phyloP scores from a whole-genome alignment of 2,329 filamentous ascomycete genomes.

The Paecilomyces dactylethromorphus region DNA sequence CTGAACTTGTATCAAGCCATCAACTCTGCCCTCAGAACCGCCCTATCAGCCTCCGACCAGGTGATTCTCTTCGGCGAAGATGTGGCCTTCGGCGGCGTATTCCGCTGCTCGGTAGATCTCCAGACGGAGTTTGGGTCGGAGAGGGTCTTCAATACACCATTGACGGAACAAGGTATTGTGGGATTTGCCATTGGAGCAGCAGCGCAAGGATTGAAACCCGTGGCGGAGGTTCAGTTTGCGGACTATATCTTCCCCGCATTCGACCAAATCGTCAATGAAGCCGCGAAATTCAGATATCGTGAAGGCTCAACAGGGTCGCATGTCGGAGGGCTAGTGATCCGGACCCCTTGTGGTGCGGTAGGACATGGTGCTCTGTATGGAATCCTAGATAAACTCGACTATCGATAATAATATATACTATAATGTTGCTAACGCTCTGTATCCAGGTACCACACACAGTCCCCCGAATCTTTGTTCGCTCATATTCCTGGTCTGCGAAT shows the following conservation, averaged over 20 bases:
- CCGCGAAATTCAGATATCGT: conserved; percentile 78
- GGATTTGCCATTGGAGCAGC: conserved; percentile 89
- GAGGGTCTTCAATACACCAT: conserved; percentile 90
- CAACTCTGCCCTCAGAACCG: conserved; percentile 79
- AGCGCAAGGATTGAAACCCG: conserved; percentile 82
- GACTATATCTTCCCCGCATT: conserved; percentile 93
- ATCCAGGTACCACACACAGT: conserved; percentile 70
- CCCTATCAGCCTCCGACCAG: conserved; percentile 74
- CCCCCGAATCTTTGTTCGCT: conserved; percentile 79
- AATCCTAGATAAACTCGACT: not conserved
- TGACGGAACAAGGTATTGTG: conserved; percentile 89
- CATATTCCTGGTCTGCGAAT: conserved; percentile 82
- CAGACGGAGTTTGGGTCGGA: conserved; percentile 80
- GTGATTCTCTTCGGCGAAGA: conserved; percentile 94
- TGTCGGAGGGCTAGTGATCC: conserved; percentile 73
- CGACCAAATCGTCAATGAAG: conserved; percentile 91
- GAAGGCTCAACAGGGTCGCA: conserved; percentile 58
- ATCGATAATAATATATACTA: not conserved
- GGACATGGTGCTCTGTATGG: conserved; percentile 72
- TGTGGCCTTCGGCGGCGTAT: conserved; percentile 94
- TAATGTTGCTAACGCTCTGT: not conserved
- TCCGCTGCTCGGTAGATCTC: conserved; percentile 87
- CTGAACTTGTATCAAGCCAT: conserved; percentile 93
- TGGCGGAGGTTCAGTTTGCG: conserved; percentile 93
- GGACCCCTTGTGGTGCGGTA: conserved; percentile 86